Evolutionary conservation across 2,329 filamentous ascomycete genomes (phyloP).

Genomic region (Ceratocystis variospora): DNA sequence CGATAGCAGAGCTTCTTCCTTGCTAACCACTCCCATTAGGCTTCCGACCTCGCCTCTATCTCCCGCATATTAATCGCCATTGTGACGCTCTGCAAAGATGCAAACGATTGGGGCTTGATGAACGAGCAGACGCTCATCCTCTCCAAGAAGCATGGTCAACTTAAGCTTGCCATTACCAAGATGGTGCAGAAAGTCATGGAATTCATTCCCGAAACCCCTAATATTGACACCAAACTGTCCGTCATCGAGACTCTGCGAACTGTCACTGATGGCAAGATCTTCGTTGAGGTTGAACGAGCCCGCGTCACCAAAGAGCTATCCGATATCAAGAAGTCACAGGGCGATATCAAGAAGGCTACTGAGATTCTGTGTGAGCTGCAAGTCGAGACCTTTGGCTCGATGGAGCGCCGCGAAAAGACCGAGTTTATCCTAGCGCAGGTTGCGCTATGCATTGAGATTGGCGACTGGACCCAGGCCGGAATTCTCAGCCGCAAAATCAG

Average conservation of each 20-base stretch:
- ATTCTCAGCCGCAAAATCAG: slow-evolving; percentile 95
- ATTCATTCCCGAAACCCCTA: slow-evolving; percentile 77
- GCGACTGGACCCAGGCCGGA: slow-evolving; percentile 88
- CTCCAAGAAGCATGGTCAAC: slow-evolving; percentile 99
- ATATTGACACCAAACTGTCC: slow-evolving; percentile 73
- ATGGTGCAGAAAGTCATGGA: slow-evolving; percentile 96
- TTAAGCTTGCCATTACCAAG: slow-evolving; percentile 96
- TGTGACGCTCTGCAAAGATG: slow-evolving; percentile 86
- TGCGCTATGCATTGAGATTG: slow-evolving; percentile 82
- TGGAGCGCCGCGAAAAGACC: slow-evolving; percentile 94
- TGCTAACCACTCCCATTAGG: slow-evolving; percentile 39
- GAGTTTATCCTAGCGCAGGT: slow-evolving; percentile 97
- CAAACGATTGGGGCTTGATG: slow-evolving; percentile 82
- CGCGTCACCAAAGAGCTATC: slow-evolving; percentile 90
- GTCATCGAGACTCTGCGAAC: slow-evolving; percentile 92
- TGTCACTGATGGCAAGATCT: slow-evolving; percentile 98
- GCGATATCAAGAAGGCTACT: slow-evolving; percentile 75
- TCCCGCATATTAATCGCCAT: slow-evolving; percentile 77
- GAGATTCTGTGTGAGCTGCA: slow-evolving; percentile 95
- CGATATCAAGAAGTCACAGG: slow-evolving; percentile 93
- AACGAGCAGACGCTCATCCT: slow-evolving; percentile 93
- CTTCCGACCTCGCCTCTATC: slow-evolving; percentile 90
- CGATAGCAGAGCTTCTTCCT: slow-evolving; percentile 18
- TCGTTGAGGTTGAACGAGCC: slow-evolving; percentile 95
- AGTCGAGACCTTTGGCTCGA: slow-evolving; percentile 97